A percentile compares a stretch with the other conserved stretches of the same genome.
phyloP scores from a whole-genome alignment of 179 eudicot species.

The Monotropa hypopitys region DNA sequence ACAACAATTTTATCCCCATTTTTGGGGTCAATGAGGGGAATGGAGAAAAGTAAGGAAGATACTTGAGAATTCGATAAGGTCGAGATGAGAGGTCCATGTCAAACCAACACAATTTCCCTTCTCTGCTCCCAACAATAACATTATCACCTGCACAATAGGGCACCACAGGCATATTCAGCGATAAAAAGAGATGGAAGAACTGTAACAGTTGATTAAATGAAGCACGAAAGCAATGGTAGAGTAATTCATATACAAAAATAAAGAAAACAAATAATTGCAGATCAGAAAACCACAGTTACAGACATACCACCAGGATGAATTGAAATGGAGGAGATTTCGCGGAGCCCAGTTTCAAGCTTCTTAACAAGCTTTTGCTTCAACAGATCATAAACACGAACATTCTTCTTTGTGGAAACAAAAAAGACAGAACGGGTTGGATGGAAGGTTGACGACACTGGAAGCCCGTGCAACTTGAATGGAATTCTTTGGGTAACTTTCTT shows the following conservation, averaged over 20 bases:
- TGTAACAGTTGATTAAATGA: neutral
- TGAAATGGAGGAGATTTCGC: constrained; percentile 72
- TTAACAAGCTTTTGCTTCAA: constrained; percentile 61
- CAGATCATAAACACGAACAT: constrained; percentile 82
- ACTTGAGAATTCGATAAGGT: constrained; percentile 63
- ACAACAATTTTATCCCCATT: neutral
- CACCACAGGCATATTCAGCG: neutral
- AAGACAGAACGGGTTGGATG: constrained; percentile 83
- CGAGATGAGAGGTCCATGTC: constrained; percentile 91
- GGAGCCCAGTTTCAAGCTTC: constrained; percentile 74
- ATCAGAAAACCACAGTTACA: constrained; percentile 1
- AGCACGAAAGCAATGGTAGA: neutral
- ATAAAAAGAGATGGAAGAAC: neutral
- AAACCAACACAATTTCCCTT: constrained; percentile 96
- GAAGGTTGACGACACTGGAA: constrained; percentile 73
- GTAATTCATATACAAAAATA: neutral
- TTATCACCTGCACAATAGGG: constrained; percentile 63
- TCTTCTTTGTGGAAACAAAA: constrained; percentile 76
- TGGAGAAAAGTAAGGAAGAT: constrained; percentile 16
- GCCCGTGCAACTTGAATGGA: constrained; percentile 78
- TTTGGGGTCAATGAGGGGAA: neutral
- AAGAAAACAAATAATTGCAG: neutral
- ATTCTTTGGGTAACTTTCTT: constrained; percentile 57
- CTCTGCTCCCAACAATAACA: constrained; percentile 88
- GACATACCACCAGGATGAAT: constrained; percentile 85